Evolutionary conservation across 2,329 filamentous ascomycete species (phyloP), one percentile per base, ranked within the genome.

Genomic region (Fusarium denticulatum): DNA sequence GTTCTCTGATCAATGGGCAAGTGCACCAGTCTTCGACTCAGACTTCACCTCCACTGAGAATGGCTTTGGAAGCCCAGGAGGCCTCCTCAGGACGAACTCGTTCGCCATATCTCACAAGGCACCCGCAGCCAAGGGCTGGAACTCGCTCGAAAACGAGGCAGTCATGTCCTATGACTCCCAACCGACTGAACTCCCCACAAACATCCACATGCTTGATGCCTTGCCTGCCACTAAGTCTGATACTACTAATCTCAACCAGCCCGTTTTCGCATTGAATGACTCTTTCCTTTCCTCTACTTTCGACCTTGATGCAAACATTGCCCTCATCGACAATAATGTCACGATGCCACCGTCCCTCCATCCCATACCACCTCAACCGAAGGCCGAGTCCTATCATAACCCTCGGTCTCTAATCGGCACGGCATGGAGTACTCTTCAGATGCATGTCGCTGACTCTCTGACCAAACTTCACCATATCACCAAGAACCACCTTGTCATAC

Each of bases 31-130:
- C 7, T 78, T 83, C 39, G 82, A 86, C 60, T 86, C 86, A 4
- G 80, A 79, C 60, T 77, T 87, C 73, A 85, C 85, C 11, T 87
- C 86, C 24, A 85, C 87, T 3, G 80, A 83, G 37, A 86, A 85
- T 43, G 81, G 81, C 28, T 78, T 83, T 34, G 71, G 80, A 36
- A 83, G 80, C 58, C 78, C 82, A 14, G 78, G 78, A 43, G 80
- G 80, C 63, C 69, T 77, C 62, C 68, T 83, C 62, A 77, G 74
- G 36, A 56, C 57, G 32, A 63, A 77, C 66, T 71, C 74, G 49
- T 77, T 76, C 64, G 66, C 74, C 42, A 53, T 73, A 40, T 73
- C 69, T 40, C 66, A 56, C 47, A 76, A 73, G 67, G 74, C 78
- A 50, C 63, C 66, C 46, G 65, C 79, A 56, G 71, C 74, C 42